phyloP scores from a whole-genome alignment of 768 basidiomycete species.

The Russula sp. region DNA sequence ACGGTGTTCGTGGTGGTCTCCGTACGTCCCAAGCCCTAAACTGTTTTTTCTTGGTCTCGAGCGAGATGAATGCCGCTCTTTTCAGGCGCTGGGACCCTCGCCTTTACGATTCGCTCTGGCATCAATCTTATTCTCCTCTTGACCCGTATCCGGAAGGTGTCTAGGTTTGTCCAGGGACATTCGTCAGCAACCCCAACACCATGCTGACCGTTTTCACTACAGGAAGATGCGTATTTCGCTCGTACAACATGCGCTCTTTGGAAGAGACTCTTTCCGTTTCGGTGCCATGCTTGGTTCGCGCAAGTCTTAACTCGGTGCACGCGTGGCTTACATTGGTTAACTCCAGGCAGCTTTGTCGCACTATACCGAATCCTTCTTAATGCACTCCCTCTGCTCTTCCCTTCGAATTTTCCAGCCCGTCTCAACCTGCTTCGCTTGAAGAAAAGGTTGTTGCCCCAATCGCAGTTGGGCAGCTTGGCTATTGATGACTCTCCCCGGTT shows the following conservation, averaged over 20 bases:
- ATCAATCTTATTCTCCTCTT: constrained; percentile 75
- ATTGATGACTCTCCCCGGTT: constrained; percentile 23
- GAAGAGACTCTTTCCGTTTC: constrained; percentile 74
- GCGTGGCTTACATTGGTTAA: background rate
- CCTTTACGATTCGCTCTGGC: constrained; percentile 73
- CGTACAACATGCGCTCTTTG: constrained; percentile 80
- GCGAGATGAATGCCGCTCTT: background rate
- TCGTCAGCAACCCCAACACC: too few species aligned
- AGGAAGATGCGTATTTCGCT: constrained; percentile 60
- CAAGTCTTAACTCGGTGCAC: background rate
- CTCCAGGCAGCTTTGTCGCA: constrained; percentile 61
- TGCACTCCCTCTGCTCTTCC: constrained; percentile 62
- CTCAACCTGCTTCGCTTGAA: constrained; percentile 17
- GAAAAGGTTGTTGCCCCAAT: background rate
- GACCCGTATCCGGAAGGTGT: constrained; percentile 49
- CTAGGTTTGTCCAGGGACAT: background rate
- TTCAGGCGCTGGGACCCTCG: constrained; percentile 73
- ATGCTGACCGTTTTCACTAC: background rate
- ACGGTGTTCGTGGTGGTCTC: constrained; percentile 62
- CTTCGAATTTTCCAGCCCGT: constrained; percentile 25
- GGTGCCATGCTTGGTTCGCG: constrained; percentile 74
- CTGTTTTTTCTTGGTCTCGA: background rate
- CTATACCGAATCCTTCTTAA: constrained; percentile 78
- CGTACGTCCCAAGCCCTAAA: constrained; percentile 42
- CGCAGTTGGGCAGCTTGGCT: constrained; percentile 6